These are phyloP conservation scores for Lachnellula hyalina DNA, from an alignment of 2,329 filamentous ascomycete species.

Conservation along the genomic window DNA sequence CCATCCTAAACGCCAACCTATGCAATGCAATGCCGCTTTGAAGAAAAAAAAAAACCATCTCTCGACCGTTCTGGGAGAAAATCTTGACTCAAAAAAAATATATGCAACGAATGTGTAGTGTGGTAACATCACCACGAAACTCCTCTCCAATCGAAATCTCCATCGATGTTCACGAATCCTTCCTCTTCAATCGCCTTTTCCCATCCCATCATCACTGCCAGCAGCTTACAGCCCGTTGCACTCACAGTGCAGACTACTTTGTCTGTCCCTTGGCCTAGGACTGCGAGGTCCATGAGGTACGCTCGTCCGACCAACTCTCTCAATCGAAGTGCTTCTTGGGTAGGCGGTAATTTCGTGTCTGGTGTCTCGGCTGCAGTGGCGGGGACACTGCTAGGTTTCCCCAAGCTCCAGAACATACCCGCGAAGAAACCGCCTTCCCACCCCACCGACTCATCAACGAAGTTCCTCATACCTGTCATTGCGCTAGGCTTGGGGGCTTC, in stretches of 20 bases:
- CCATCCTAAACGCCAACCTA: too few relatives aligned
- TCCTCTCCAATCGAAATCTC: slow-evolving; percentile 55
- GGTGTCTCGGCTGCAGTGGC: slow-evolving; percentile 30
- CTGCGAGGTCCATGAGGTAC: slow-evolving; percentile 74
- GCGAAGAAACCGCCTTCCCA: slow-evolving; percentile 88
- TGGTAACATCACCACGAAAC: slow-evolving; percentile 26
- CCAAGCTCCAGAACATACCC: slow-evolving; percentile 76
- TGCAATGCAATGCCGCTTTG: too few relatives aligned
- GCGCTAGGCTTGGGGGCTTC: slow-evolving; percentile 28
- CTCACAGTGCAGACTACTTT: slow-evolving; percentile 72
- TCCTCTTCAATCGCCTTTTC: slow-evolving; percentile 55
- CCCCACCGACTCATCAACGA: slow-evolving; percentile 70
- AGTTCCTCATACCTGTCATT: slow-evolving; percentile 52
- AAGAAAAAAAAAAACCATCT: too few relatives aligned
- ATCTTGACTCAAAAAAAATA: background rate
- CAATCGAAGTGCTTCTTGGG: slow-evolving; percentile 53
- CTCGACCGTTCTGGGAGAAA: too few relatives aligned
- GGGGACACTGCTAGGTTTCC: slow-evolving; percentile 35
- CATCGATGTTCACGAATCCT: slow-evolving; percentile 77
- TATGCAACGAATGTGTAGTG: background rate
- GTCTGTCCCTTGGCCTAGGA: slow-evolving; percentile 64
- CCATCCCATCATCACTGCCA: slow-evolving; percentile 87
- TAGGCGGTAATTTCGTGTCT: slow-evolving; percentile 32
- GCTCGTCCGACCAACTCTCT: slow-evolving; percentile 72
- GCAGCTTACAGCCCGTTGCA: slow-evolving; percentile 63